Base-by-base conservation (phyloP, 177 flowering plant species). In the Tripterygium wilfordii region DNA sequence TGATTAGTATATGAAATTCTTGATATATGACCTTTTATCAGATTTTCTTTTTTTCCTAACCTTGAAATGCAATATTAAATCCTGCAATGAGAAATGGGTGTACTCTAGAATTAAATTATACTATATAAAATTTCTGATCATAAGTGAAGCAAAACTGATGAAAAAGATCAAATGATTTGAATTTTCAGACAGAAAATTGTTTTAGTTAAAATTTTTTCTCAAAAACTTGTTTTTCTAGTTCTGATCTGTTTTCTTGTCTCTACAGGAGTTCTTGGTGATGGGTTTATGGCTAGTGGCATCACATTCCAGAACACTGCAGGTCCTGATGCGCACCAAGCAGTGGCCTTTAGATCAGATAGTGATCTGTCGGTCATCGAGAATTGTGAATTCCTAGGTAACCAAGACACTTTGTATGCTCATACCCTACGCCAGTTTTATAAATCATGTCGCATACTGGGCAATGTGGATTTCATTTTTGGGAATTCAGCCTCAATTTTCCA, bases 291-390 rank as follows among this genome's bases (percentile, higher is more conserved):
- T 0, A 63, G 69, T 28, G 85, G 68, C 9, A 48, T 89, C 12
- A 86, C 97, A 5, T 31, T 89, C 51, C 60, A 68, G 67, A 89
- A 89, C 82, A 77, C 86, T 5, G 95, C 97, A 1, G 97, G 97
- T 13, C 82, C 94, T 0, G 78, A 72, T 26, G 77, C 77, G 1
- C 82, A 78, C 61, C 97, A 87, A 50, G 97, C 97, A 0, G 96
- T 87, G 8, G 96, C 96, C 1, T 80, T 89, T 63, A 62, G 86
- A 10, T 80, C 79, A 10, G 83, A 70, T 40, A 82, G 94, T 24
- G 97, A 89, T 48, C 60, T 66, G 1, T 72, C 97, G 2, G 51
- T 80, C 1, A 49, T 89, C 2, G 73, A 87, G 37, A 58, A 75
- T 44, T 83, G 92, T 28, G 94, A 89, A 42, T 86, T 89, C 62